Evolutionary conservation across 192 early-diverging fungal species (phyloP), one percentile per base, ranked within the genome.

Genomic region (Lunasporangiospora selenospora): DNA sequence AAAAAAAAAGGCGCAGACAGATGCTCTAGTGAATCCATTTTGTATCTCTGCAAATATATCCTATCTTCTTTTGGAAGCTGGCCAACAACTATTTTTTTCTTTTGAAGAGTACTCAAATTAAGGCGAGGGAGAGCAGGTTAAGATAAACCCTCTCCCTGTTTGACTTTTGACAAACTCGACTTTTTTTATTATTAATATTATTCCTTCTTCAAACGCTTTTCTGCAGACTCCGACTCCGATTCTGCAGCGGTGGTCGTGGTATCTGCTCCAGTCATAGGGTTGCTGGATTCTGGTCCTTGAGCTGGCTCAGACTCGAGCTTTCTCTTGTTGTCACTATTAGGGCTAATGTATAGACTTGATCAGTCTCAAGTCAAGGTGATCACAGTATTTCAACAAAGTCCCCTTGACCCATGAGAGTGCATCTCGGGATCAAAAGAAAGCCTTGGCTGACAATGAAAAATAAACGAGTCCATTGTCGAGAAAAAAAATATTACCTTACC

Each of bases 401-500:
- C 34, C 4, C n/a, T 27, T 15, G 6, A 13, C 6, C 15, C 13
- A 30, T n/a, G 10, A 38, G 15, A 26, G 37, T 16, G 30, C 9
- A 9, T 13, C 21, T 13, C 8, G 6, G 6, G 26, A 13, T 13
- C 24, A 47, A 47, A 47, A 30, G n/a, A n/a, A 13, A 31, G 19
- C 37, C 13, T 24, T 39, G n/a, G 26, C 23, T 11, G 19, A 13
- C 38, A 23, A 27, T n/a, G 21, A 11, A 31, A 33, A 21, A 39
- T n/a, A n/a, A n/a, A n/a, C n/a, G n/a, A n/a, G n/a, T n/a, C n/a
- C n/a, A n/a, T n/a, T n/a, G n/a, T 11, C 8, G 26, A 41, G 32
- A 19, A 45, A 27, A 44, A 53, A 38, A 67, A 11, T 2, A 44
- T 52, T 71, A 75, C 75, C 75, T 77, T 69, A 61, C 61, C 51